Conservation (phyloP, 164 flowering plant genomes). For the Brasenia schreberi region DNA sequence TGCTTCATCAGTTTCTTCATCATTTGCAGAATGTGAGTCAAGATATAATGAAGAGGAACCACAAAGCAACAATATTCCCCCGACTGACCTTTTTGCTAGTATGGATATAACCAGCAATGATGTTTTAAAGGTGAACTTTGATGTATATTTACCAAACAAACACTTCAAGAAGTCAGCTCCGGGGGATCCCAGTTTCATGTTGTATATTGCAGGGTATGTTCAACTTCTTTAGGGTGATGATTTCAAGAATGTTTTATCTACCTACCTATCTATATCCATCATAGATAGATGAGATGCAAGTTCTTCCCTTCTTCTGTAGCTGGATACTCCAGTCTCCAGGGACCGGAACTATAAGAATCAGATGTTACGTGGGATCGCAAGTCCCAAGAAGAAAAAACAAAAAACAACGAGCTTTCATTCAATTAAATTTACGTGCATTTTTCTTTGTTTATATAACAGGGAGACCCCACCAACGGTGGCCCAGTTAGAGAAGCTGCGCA, state of each 20-base stretch:
- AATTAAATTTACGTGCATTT: neutral
- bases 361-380: too few species aligned
- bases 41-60: slow-evolving; percentile 2
- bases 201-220: slow-evolving; percentile 44
- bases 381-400: too few species aligned
- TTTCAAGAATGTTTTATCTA: neutral
- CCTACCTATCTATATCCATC: neutral
- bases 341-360: too few species aligned
- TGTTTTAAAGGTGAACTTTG: slow-evolving; percentile 36
- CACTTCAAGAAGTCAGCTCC: slow-evolving; percentile 72
- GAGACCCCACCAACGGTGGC: neutral
- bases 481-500: neutral
- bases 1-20: slow-evolving; percentile 6
- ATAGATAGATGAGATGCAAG: neutral
- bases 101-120: slow-evolving; percentile 20
- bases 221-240: neutral
- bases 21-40: slow-evolving; percentile 3
- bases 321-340: neutral
- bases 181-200: slow-evolving; percentile 49
- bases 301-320: neutral
- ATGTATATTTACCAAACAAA: slow-evolving; percentile 77
- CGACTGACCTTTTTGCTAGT: slow-evolving; percentile 16
- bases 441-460: neutral
- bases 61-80: slow-evolving; percentile 6
- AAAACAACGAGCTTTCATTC: too few species aligned